These are phyloP conservation scores for Artemisia annua DNA, from an alignment of 129 eudicot species.

Conservation along the genomic window DNA sequence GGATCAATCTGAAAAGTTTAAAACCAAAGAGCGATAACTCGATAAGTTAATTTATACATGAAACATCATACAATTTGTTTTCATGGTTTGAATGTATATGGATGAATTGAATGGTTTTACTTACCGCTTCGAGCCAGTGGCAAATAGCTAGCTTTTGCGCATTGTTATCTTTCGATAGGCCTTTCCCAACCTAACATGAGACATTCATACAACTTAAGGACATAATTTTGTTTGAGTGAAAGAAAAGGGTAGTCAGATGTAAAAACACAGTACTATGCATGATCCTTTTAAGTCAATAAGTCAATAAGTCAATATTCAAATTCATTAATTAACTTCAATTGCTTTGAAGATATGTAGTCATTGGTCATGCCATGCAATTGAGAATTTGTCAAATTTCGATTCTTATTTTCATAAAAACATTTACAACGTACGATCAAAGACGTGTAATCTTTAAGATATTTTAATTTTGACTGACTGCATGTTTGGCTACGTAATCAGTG, in stretches of 20 bases:
- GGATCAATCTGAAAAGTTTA: constrained; percentile 57
- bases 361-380: constrained; percentile 10
- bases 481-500: constrained; percentile 19
- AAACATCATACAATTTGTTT: not conserved
- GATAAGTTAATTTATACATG: not conserved
- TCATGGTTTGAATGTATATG: not conserved
- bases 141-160: constrained; percentile 77
- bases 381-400: constrained; percentile 33
- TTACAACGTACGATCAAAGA: not conserved
- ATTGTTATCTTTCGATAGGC: constrained; percentile 68
- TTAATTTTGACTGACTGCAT: not conserved
- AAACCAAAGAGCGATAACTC: not conserved
- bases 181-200: constrained; percentile 72
- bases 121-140: constrained; percentile 98
- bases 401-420: not conserved
- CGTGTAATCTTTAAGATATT: not conserved
- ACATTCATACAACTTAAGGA: not conserved
- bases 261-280: not conserved
- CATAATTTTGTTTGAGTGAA: constrained; percentile 6
- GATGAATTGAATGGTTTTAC: constrained; percentile 19
- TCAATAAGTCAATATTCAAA: constrained; percentile 38
- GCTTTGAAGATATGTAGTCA: constrained; percentile 13
- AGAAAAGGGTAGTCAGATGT: constrained; percentile 12
- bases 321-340: constrained; percentile 21
- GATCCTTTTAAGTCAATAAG: constrained; percentile 3